Evolutionary conservation across 1,284 basidiomycete genomes (phyloP).

Genomic region (Tylopilus sp.): DNA sequence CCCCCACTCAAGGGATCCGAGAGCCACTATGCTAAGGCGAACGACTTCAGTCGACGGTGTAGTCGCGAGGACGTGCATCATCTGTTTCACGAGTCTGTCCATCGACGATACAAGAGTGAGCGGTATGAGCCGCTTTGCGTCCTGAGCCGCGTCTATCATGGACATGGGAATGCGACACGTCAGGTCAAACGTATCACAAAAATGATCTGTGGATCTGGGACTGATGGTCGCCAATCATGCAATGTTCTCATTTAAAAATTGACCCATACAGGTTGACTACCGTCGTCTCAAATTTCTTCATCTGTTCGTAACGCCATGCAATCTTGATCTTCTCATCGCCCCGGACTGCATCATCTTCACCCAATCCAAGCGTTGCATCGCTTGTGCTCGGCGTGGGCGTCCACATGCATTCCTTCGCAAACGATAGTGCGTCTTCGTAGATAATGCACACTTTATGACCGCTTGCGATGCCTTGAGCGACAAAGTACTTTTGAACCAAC

Average conservation of each 20-base stretch:
- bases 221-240: slow-evolving; percentile 14
- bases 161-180: slow-evolving; percentile 53
- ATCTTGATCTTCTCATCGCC: slow-evolving; percentile 69
- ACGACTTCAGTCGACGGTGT: slow-evolving; percentile 37
- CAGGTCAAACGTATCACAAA: slow-evolving; percentile 72
- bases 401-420: slow-evolving; percentile 81
- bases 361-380: slow-evolving; percentile 13
- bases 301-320: slow-evolving; percentile 92
- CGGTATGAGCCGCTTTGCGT: slow-evolving; percentile 37
- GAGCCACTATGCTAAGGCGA: slow-evolving; percentile 63
- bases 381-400: slow-evolving; percentile 37
- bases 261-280: slow-evolving; percentile 53
- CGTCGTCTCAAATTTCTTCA: slow-evolving; percentile 90
- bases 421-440: slow-evolving; percentile 51
- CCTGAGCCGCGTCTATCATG: slow-evolving; percentile 43
- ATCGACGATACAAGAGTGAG: slow-evolving; percentile 24
- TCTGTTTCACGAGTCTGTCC: slow-evolving; percentile 12
- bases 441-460: slow-evolving; percentile 70
- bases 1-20: slow-evolving; percentile 76
- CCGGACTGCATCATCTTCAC: slow-evolving; percentile 35
- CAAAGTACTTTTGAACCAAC: slow-evolving; percentile 83
- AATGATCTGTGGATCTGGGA: slow-evolving; percentile 53
- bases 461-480: slow-evolving; percentile 79
- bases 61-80: slow-evolving; percentile 21
- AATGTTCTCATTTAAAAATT: slow-evolving; percentile 15